Base-by-base conservation (phyloP, 83 land plant genomes). In the Diphasiastrum complanatum region DNA sequence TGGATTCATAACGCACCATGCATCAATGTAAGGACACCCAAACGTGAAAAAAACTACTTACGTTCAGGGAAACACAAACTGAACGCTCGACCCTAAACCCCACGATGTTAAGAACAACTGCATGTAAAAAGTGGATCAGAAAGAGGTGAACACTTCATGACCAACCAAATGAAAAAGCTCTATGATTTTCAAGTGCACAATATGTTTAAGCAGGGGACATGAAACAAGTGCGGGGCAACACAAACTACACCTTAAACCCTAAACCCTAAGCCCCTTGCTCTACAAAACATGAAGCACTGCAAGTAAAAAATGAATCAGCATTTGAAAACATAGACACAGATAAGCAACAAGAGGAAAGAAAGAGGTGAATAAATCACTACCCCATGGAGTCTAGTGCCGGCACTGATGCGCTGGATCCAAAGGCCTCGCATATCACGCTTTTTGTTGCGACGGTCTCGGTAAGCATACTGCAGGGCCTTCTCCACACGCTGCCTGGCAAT, bases 341-440 rank as follows among this genome's bases (percentile, higher is more conserved):
- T n/a, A n/a, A n/a, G n/a, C n/a, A n/a, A n/a, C n/a, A 50, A 50
- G 36, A 18, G 32, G 1, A 16, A 28, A 50, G 8, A 61, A 41
- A 51, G 24, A 32, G 10, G 46, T 19, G 0, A 18, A 58, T 2
- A 23, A 51, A 3, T 26, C 14, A 47, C 8, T 77, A 92, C 98
- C 55, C 95, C 96, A 60, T 93, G 81, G 16, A 77, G 57, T 30
- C 98, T 82, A 27, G 96, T 72, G 40, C 96, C 98, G 30, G 98
- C 98, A 48, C 85, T 93, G 79, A 93, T 93, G 58, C 98, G 78
- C 72, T 88, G 79, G 63, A 93, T 89, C 98, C 98, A 93, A 26
- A 93, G 84, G 23, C 81, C 75, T 1, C 99, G 81, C 99, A 95
- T 95, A 75, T 95, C 99, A 5, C 99, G 67, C 79, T 89, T 93